Percentiles rank a stretch among this genome's conserved stretches.
Conservation (phyloP, 208 protist genomes). For the Trypanosoma platydactyli region DNA sequence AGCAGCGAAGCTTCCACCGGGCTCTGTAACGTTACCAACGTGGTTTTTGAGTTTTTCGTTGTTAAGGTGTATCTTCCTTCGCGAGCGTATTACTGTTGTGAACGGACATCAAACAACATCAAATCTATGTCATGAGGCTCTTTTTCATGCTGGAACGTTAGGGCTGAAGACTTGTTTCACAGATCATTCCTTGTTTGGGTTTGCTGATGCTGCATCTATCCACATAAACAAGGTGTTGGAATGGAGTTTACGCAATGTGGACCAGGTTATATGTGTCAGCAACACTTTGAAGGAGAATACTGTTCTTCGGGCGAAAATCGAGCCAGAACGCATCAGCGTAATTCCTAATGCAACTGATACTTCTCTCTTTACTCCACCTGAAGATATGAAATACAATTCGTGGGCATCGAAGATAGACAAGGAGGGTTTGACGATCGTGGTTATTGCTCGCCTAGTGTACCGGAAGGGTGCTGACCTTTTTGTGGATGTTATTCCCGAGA, state of each 20-base stretch:
- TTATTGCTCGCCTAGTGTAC: slow-evolving; percentile 96
- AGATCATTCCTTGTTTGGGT: slow-evolving; percentile 99
- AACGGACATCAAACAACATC: slow-evolving; percentile 98
- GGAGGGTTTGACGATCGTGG: slow-evolving; percentile 93
- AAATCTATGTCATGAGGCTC: slow-evolving; percentile 94
- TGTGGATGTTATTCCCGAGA: slow-evolving; percentile 95
- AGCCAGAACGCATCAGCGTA: slow-evolving; percentile 92
- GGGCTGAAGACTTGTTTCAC: slow-evolving; percentile 96
- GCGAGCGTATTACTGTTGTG: slow-evolving; percentile 96
- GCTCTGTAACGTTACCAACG: slow-evolving; percentile 91
- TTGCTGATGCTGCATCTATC: slow-evolving; percentile 94
- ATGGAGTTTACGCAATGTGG: slow-evolving; percentile 93
- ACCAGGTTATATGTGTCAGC: slow-evolving; percentile 98
- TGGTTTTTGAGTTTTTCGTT: slow-evolving; percentile 84
- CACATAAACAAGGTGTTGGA: slow-evolving; percentile 98
- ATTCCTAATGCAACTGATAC: slow-evolving; percentile 98
- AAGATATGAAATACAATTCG: slow-evolving; percentile 91
- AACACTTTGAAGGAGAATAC: slow-evolving; percentile 98
- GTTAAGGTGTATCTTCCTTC: slow-evolving; percentile 94
- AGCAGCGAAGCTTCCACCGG: slow-evolving; percentile 85
- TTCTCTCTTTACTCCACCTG: slow-evolving; percentile 81
- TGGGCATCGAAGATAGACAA: slow-evolving; percentile 86
- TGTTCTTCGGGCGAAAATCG: slow-evolving; percentile 93
- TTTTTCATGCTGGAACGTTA: slow-evolving; percentile 95
- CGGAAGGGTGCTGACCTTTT: slow-evolving; percentile 97